Percentiles rank a stretch among this genome's conserved stretches.
Conservation (phyloP, 2,329 filamentous ascomycete species). For the Cladosporium colombiae region DNA sequence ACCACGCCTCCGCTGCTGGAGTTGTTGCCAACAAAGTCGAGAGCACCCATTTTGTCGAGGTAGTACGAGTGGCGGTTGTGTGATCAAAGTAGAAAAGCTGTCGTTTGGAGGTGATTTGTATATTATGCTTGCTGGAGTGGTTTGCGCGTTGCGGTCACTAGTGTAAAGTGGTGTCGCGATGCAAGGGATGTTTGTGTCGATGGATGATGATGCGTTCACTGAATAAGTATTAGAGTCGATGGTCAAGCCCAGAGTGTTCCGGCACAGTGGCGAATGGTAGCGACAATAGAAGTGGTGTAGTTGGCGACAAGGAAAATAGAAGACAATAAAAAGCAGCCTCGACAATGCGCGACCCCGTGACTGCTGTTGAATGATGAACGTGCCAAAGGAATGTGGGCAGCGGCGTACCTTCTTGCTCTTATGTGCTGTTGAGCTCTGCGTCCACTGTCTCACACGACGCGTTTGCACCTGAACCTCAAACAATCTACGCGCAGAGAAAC, state of each 20-base stretch:
- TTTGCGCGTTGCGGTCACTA: slow-evolving; percentile 1
- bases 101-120: not conserved
- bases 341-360: slow-evolving; percentile 8
- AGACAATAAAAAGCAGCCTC: slow-evolving; percentile 12
- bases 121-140: slow-evolving; percentile 5
- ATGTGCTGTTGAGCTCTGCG: not conserved
- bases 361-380: not conserved
- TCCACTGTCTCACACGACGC: not conserved
- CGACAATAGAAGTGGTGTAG: not conserved
- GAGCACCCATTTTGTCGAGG: slow-evolving; percentile 28
- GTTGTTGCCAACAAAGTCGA: slow-evolving; percentile 30
- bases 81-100: not conserved
- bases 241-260: slow-evolving; percentile 6
- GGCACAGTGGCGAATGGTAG: not conserved
- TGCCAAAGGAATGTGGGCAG: not conserved
- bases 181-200: slow-evolving; percentile 18
- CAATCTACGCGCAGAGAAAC: not conserved
- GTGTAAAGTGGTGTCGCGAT: not conserved
- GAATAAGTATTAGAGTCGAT: slow-evolving; percentile 8
- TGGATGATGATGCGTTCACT: not conserved
- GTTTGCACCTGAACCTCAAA: not conserved
- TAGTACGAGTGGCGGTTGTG: not conserved
- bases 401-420: slow-evolving; percentile 8
- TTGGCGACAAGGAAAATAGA: not conserved
- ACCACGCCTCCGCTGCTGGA: slow-evolving; percentile 33